Base-by-base conservation (phyloP, 352 stramenopile species). In the Poterioochromonas sp. region DNA sequence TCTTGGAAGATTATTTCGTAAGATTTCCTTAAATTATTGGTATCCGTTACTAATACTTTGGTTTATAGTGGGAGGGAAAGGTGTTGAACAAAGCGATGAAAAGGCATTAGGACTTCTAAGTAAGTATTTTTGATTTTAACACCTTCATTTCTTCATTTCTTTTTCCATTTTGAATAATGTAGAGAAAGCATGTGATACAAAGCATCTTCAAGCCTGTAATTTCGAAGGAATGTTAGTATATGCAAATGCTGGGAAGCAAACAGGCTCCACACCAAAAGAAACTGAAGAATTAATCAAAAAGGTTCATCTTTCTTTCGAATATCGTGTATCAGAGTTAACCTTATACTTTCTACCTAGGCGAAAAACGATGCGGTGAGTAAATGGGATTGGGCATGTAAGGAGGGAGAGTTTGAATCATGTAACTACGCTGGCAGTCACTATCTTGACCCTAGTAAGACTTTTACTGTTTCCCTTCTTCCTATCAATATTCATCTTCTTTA, bases 321-420 rank as follows among this genome's bases (percentile, higher is more conserved):
- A n/a, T n/a, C n/a, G n/a, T n/a, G n/a, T n/a, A n/a, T n/a, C n/a
- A n/a, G n/a, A n/a, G n/a, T n/a, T n/a, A n/a, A n/a, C n/a, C n/a
- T n/a, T n/a, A n/a, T n/a, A n/a, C n/a, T n/a, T n/a, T n/a, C n/a
- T n/a, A n/a, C n/a, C n/a, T n/a, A n/a, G n/a, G n/a, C n/a, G n/a
- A n/a, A n/a, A n/a, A 82, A 79, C 29, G 83, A 83, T 39, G 81
- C 81, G 58, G 35, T 80, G 22, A 51, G 53, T 20, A 40, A 84
- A 37, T 64, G 86, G 15, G 74, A 85, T 44, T 71, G 47, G 37
- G 76, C 79, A 12, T 85, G 82, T 39, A 65, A 76, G 34, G 74
- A 84, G 18, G 82, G 82, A 40, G 64, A 82, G 37, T 44, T 71
- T n/a, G 82, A 85, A 63, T 79, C 63, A n/a, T 85, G 82, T 40